phyloP scores from a whole-genome alignment of 73 alveolate species.

The Blepharisma stoltei region DNA sequence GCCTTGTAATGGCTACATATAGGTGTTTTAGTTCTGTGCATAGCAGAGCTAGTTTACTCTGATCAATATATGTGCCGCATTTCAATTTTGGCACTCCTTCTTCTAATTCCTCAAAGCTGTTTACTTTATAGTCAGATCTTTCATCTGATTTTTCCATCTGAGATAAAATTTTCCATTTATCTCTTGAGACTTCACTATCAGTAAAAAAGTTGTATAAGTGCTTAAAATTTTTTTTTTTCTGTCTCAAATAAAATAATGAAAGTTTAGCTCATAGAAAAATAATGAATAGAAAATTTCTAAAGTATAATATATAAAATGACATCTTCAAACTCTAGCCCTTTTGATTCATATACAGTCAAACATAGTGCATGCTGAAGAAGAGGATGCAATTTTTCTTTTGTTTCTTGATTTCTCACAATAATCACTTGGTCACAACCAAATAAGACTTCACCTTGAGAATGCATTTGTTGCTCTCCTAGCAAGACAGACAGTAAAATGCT shows the following conservation, averaged over 20 bases:
- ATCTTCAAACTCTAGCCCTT: slow-evolving; percentile 93
- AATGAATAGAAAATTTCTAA: too few species aligned
- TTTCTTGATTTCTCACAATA: slow-evolving; percentile 70
- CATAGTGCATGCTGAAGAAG: slow-evolving; percentile 70
- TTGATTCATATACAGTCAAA: slow-evolving; percentile 83
- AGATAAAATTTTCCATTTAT: slow-evolving; percentile 38
- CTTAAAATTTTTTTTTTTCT: too few species aligned
- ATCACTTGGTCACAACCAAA: slow-evolving; percentile 86
- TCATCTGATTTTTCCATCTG: slow-evolving; percentile 14
- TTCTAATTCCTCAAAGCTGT: neutral
- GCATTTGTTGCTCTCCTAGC: slow-evolving; percentile 33
- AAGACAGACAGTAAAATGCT: slow-evolving; percentile 32
- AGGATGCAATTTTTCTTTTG: slow-evolving; percentile 61
- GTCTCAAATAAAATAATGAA: too few species aligned
- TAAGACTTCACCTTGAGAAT: slow-evolving; percentile 27
- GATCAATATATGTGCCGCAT: slow-evolving; percentile 30
- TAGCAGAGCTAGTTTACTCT: slow-evolving; percentile 32
- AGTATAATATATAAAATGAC: slow-evolving; percentile 80
- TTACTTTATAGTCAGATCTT: neutral
- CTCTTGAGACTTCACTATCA: slow-evolving; percentile 35
- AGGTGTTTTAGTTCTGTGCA: slow-evolving; percentile 81
- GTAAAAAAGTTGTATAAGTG: slow-evolving; percentile 47
- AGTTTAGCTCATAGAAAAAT: too few species aligned
- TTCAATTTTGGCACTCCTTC: neutral
- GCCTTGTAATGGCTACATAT: slow-evolving; percentile 86